These are phyloP conservation scores for Penicillium roqueforti DNA, from an alignment of 495 filamentous ascomycete species.

Conservation along the genomic window DNA sequence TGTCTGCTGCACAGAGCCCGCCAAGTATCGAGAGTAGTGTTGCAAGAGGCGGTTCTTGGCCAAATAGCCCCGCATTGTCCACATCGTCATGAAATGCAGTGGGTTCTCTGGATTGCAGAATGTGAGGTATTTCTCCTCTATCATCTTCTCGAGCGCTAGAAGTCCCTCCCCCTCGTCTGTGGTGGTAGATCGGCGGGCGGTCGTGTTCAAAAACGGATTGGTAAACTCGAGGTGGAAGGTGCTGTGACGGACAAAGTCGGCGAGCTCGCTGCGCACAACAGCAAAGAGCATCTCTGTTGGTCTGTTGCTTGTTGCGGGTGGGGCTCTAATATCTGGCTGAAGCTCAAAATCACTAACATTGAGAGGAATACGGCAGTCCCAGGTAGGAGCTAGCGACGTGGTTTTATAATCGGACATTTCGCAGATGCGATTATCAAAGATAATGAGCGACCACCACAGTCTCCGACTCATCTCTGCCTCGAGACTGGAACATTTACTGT, in stretches of 20 bases:
- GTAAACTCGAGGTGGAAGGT: not conserved
- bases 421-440: slow-evolving; percentile 59
- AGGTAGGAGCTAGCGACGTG: slow-evolving; percentile 42
- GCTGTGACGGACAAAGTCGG: not conserved
- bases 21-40: not conserved
- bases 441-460: slow-evolving; percentile 68
- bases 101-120: not conserved
- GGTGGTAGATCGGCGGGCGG: accelerated
- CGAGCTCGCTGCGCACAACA: not conserved
- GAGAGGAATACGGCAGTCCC: slow-evolving; percentile 29
- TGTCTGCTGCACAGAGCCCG: not conserved
- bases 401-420: slow-evolving; percentile 63
- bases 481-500: slow-evolving; percentile 44
- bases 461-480: slow-evolving; percentile 65
- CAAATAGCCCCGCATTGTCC: not conserved
- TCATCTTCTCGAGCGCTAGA: not conserved
- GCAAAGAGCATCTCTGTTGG: slow-evolving; percentile 22
- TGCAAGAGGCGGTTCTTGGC: not conserved
- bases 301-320: slow-evolving; percentile 14
- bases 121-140: not conserved
- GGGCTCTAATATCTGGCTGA: slow-evolving; percentile 19
- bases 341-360: slow-evolving; percentile 41
- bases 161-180: not conserved
- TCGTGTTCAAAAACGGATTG: not conserved
- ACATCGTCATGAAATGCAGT: not conserved